phyloP scores from a whole-genome alignment of 192 early-diverging fungal species.

The Dissophora globulifera region DNA sequence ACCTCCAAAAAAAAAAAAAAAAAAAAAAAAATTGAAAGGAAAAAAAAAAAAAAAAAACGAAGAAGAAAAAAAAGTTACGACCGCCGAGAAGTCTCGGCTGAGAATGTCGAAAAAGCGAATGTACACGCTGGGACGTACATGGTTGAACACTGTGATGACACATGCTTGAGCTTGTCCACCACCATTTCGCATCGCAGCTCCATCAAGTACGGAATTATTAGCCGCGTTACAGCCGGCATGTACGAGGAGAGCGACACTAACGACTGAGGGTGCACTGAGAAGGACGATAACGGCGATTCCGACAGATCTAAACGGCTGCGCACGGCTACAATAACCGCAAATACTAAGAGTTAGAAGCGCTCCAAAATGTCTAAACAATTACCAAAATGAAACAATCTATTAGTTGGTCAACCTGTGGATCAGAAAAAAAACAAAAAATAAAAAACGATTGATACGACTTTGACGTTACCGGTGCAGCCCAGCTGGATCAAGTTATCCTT shows the following conservation, averaged over 20 bases:
- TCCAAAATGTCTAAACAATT: slow-evolving; percentile 95
- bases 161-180: slow-evolving; percentile 98
- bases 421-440: too few species aligned
- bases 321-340: slow-evolving; percentile 88
- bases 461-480: slow-evolving; percentile 81
- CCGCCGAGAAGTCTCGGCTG: slow-evolving; percentile 79
- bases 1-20: too few species aligned
- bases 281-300: slow-evolving; percentile 67
- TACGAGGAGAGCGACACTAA: slow-evolving; percentile 74
- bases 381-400: too few species aligned
- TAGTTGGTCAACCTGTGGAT: too few species aligned
- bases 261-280: slow-evolving; percentile 66
- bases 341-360: slow-evolving; percentile 90
- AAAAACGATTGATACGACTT: not conserved
- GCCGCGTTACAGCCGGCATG: slow-evolving; percentile 69
- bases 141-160: slow-evolving; percentile 97
- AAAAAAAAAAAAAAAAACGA: too few species aligned
- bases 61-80: slow-evolving; percentile 55
- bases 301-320: slow-evolving; percentile 92
- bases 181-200: slow-evolving; percentile 91
- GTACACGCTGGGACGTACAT: slow-evolving; percentile 89
- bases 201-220: slow-evolving; percentile 85
- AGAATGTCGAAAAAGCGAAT: slow-evolving; percentile 86
- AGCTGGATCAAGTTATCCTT: slow-evolving; percentile 97
- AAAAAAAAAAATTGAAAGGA: too few species aligned